A percentile compares a stretch with the other conserved stretches of the same genome.
These are phyloP conservation scores for Inosperma sp. DNA, from an alignment of 768 basidiomycete genomes.

Conservation along the genomic window DNA sequence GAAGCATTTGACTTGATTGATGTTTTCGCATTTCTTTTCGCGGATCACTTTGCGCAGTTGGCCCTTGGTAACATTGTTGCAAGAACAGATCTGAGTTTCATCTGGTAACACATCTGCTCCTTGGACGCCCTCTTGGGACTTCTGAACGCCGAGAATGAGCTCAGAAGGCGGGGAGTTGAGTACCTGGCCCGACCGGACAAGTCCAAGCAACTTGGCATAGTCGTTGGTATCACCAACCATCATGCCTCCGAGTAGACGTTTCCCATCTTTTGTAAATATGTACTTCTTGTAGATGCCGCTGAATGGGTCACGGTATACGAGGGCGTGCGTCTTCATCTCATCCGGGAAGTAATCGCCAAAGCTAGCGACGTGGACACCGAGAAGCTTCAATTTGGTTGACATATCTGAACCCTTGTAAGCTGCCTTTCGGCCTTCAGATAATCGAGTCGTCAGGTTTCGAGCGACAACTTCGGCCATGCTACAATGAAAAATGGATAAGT, in stretches of 20 bases:
- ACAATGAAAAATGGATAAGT: slow-evolving; percentile 24
- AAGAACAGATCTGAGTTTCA: slow-evolving; percentile 63
- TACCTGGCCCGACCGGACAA: slow-evolving; percentile 33
- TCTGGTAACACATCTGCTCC: slow-evolving; percentile 27
- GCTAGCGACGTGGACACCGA: slow-evolving; percentile 51
- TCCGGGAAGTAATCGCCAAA: slow-evolving; percentile 75
- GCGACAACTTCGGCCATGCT: slow-evolving; percentile 71
- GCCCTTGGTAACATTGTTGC: slow-evolving; percentile 67
- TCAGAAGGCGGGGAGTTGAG: slow-evolving; percentile 20
- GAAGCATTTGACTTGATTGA: slow-evolving; percentile 6
- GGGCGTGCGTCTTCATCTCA: slow-evolving; percentile 28
- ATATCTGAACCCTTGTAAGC: slow-evolving; percentile 2
- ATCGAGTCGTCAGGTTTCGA: slow-evolving; percentile 55
- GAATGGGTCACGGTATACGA: slow-evolving; percentile 72
- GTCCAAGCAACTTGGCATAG: slow-evolving; percentile 63
- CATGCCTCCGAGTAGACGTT: slow-evolving; percentile 70
- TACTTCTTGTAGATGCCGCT: slow-evolving; percentile 72
- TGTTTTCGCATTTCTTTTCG: slow-evolving; percentile 5
- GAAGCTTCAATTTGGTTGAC: slow-evolving; percentile 21
- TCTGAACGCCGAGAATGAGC: slow-evolving; percentile 52
- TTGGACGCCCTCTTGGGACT: slow-evolving; percentile 37
- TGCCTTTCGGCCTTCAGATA: background rate
- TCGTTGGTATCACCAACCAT: slow-evolving; percentile 73
- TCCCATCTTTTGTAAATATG: slow-evolving; percentile 67
- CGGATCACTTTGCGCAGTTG: slow-evolving; percentile 1